Evolutionary conservation across 2,329 filamentous ascomycete species (phyloP), one percentile per base, ranked within the genome.

Genomic region (Aspergillus hortae): DNA sequence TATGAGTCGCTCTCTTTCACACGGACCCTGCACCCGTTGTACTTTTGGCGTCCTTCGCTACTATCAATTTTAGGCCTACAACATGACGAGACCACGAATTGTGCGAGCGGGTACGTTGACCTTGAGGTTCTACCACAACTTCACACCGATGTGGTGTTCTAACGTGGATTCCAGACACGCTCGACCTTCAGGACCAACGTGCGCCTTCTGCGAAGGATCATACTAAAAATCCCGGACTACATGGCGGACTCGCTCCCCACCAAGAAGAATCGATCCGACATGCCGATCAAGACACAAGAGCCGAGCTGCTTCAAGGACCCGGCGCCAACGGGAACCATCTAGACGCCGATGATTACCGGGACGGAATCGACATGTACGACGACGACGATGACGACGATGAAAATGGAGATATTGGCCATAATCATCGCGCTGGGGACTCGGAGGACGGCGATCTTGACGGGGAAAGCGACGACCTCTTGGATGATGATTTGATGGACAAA

Each of bases 401-500:
- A 14, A 54, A 55, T 6, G 19, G 21, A 17, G 17, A 40, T 17
- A 17, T 42, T 6, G 23, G 23, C 21, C 52, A 54, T 23, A 56
- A 52, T 47, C 56, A 63, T 14, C 67, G 66, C 32, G 59, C 58
- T n/a, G 58, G 60, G 35, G 61, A 52, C 19, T 56, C 58, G 2
- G 66, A 70, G 42, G 82, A 84, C 47, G 73, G 66, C 12, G 79
- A 82, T 49, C 69, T 77, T 59, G 86, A 87, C 63, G 88, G 80
- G 44, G 83, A 89, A 56, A 75, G 74, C 32, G 80, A 83, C 55
- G 88, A 89, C 61, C 82, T 89, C 63, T 76, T 91, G 70, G 91
- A 95, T 67, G 86, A 96, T 73, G 92, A 97, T 72, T 86, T 96
- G 85, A 90, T 95, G 88, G 94, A 97, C 77, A 94, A 94, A 74